Evolutionary conservation across 2,329 filamentous ascomycete genomes (phyloP), one percentile per base, ranked within the genome.

Genomic region (Fusarium redolens): DNA sequence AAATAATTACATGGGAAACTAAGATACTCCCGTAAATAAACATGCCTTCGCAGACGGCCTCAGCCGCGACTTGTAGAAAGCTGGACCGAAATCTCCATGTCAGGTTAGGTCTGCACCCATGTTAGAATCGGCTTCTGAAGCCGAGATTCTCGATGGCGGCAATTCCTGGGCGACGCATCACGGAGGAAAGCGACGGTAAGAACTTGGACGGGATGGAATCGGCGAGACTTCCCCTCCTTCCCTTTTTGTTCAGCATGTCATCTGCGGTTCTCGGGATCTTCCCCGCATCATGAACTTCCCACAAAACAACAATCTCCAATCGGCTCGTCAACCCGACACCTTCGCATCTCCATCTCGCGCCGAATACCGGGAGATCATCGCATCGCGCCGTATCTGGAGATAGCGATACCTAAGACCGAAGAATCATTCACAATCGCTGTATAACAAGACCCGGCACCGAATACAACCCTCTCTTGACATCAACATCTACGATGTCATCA

Each of bases 61-160:
- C 9, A 20, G 5, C 10, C 20, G 37, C 28, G 20, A 25, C 18
- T 4, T 18, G 18, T 25, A 47, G 25, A 20, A 13, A 15, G 44
- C 6, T 30, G 14, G 25, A 30, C 25, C 18, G 13, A 47, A 47
- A 30, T 11, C 20, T 33, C 15, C 11, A 22, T 22, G 30, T 50
- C 5, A 30, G 20, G 8, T 50, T 50, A 1, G 11, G 47, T 22
- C n/a, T 31, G 28, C 33, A 12, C 15, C 22, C 3, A 22, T 22
- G 22, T 20, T 13, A 31, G 6, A 22, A 22, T 68, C 65, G 65
- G 65, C 31, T 61, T 56, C 18, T 18, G 9, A 61, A 67, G 37
- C 65, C 65, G 65, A 62, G 28, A 30, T 5, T 18, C n/a, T 18
- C 6, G 30, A 50, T 10, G 2, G 47, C n/a, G 47, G 11, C 5